These are phyloP conservation scores for Trichoderma pleuroti DNA, from an alignment of 2,329 filamentous ascomycete species.

Conservation along the genomic window DNA sequence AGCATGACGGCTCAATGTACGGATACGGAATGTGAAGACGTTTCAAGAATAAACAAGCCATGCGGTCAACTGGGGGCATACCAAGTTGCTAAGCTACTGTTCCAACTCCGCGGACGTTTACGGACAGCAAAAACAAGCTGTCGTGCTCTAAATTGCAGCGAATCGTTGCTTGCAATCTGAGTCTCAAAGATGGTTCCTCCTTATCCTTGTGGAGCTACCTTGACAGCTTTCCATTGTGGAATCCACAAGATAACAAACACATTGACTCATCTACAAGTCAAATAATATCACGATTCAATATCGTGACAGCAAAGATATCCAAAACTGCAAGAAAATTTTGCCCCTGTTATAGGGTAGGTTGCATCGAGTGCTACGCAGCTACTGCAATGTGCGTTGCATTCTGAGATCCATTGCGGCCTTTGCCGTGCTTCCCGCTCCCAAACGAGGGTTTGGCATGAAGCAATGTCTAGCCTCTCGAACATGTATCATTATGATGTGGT, in stretches of 20 bases:
- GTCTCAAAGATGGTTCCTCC: background rate
- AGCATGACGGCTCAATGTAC: conserved; percentile 4
- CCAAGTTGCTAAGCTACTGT: background rate
- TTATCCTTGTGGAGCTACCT: background rate
- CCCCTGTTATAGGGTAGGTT: background rate
- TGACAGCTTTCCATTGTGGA: background rate
- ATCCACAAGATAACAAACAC: background rate
- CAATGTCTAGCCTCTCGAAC: background rate
- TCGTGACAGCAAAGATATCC: background rate
- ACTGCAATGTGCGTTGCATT: background rate
- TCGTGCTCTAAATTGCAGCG: background rate
- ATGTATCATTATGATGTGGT: background rate
- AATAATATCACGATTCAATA: background rate
- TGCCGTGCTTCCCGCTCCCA: background rate
- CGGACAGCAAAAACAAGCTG: background rate
- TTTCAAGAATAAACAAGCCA: background rate
- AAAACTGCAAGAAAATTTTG: background rate
- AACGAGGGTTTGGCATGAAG: background rate
- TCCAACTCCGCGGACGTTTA: background rate
- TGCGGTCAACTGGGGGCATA: background rate
- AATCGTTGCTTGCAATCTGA: background rate
- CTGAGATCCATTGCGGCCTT: background rate
- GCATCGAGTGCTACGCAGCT: background rate
- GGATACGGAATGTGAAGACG: conserved; percentile 1
- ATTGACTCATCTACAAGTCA: background rate